Percentiles rank a stretch among this genome's conserved stretches.
Conservation (phyloP, 2,329 filamentous ascomycete genomes). For the Dothistroma pini region DNA sequence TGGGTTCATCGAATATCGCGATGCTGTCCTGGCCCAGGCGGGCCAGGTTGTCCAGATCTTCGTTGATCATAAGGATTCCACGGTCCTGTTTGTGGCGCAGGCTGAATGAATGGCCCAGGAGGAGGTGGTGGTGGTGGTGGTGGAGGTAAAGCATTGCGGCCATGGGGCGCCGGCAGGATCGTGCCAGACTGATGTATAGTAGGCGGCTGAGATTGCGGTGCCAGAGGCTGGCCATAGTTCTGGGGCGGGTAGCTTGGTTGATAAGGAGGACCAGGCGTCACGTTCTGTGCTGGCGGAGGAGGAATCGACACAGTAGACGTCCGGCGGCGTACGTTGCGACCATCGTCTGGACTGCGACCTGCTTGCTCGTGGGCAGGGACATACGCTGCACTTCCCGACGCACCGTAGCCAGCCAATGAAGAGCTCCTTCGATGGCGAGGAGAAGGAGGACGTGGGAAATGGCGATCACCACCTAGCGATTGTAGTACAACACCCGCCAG, state of each 20-base stretch:
- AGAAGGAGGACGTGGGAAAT: conserved; percentile 44
- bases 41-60: conserved; percentile 11
- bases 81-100: conserved; percentile 33
- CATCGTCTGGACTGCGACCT: conserved; percentile 27
- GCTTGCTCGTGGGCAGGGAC: conserved; percentile 22
- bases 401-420: conserved; percentile 5
- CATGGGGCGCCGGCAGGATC: conserved; percentile 23
- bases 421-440: conserved; percentile 36
- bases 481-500: conserved; percentile 63
- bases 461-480: conserved; percentile 51
- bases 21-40: neutral
- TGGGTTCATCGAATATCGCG: neutral
- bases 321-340: conserved; percentile 28
- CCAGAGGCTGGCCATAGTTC: conserved; percentile 12
- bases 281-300: conserved; percentile 16
- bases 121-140: conserved; percentile 12
- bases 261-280: conserved; percentile 5
- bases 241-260: conserved; percentile 19
- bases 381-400: conserved; percentile 19
- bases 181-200: conserved; percentile 16
- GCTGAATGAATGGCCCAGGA: conserved; percentile 29
- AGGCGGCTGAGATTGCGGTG: conserved; percentile 15
- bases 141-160: conserved; percentile 14
- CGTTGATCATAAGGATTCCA: conserved; percentile 34
- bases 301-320: conserved; percentile 29